A percentile compares a stretch with the other conserved stretches of the same genome.
These are phyloP conservation scores for Gossypium longicalyx DNA, from an alignment of 345 rosid genomes.

Conservation along the genomic window DNA sequence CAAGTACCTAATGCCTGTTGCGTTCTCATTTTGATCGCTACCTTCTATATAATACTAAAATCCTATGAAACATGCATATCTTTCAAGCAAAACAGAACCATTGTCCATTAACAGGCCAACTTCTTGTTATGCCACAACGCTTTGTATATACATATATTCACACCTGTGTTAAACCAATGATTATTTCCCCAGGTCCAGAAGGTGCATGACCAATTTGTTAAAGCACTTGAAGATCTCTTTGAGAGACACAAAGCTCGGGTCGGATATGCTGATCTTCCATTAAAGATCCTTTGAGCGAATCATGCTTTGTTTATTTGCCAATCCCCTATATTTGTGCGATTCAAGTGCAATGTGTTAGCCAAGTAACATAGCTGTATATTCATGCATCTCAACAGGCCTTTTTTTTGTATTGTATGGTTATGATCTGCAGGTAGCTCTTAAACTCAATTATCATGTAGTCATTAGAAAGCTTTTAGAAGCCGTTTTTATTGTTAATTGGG, in stretches of 20 bases:
- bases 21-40: background rate
- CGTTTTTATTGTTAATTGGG: too few species aligned
- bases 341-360: too few species aligned
- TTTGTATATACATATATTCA: background rate
- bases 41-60: background rate
- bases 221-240: slow-evolving; percentile 70
- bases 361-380: too few species aligned
- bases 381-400: too few species aligned
- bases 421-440: too few species aligned
- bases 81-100: background rate
- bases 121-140: background rate
- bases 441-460: too few species aligned
- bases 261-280: slow-evolving; percentile 56
- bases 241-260: slow-evolving; percentile 57
- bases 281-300: slow-evolving; percentile 34
- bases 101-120: background rate
- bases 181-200: slow-evolving; percentile 35
- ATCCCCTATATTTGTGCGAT: too few species aligned
- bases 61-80: background rate
- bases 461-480: too few species aligned
- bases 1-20: background rate
- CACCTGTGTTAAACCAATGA: background rate
- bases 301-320: background rate
- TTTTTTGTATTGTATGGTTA: too few species aligned
- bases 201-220: slow-evolving; percentile 57